These are phyloP conservation scores for Curvularia sp. DNA, from an alignment of 2,329 filamentous ascomycete species.

Conservation along the genomic window DNA sequence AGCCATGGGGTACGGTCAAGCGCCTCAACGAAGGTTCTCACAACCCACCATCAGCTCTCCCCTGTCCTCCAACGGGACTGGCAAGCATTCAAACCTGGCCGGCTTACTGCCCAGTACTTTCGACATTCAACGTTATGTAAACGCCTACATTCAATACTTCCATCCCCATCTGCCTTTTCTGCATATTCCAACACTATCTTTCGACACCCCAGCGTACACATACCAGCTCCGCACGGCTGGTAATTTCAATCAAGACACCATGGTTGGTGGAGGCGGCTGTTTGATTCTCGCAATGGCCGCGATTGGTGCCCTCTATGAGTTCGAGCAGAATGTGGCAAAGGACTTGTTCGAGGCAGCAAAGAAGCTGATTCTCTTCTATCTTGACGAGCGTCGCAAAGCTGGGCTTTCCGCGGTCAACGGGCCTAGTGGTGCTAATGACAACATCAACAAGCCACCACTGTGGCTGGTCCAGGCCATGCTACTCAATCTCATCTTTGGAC, in stretches of 20 bases:
- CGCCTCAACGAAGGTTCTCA: constrained; percentile 63
- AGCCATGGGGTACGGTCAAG: constrained; percentile 60
- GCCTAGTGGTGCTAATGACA: constrained; percentile 60
- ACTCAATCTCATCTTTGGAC: constrained; percentile 92
- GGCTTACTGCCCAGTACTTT: constrained; percentile 76
- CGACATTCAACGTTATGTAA: constrained; percentile 89
- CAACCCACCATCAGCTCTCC: constrained; percentile 64
- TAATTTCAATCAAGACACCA: constrained; percentile 61
- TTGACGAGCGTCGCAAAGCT: constrained; percentile 87
- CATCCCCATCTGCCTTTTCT: constrained; percentile 95
- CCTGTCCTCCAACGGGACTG: constrained; percentile 49
- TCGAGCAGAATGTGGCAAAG: constrained; percentile 78
- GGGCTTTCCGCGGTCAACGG: constrained; percentile 72
- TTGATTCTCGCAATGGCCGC: constrained; percentile 87
- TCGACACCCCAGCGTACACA: constrained; percentile 76
- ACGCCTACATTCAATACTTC: constrained; percentile 88
- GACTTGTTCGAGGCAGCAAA: constrained; percentile 92
- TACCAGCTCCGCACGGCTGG: constrained; percentile 64
- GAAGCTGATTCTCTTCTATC: constrained; percentile 91
- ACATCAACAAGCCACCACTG: constrained; percentile 75
- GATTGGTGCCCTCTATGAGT: constrained; percentile 86
- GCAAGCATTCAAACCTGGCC: constrained; percentile 53
- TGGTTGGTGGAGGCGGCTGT: constrained; percentile 81
- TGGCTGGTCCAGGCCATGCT: constrained; percentile 98
- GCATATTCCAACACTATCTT: constrained; percentile 88